Percentiles rank a stretch among this genome's conserved stretches.
Conservation (phyloP, 495 filamentous ascomycete genomes). For the Parathielavia appendiculata region DNA sequence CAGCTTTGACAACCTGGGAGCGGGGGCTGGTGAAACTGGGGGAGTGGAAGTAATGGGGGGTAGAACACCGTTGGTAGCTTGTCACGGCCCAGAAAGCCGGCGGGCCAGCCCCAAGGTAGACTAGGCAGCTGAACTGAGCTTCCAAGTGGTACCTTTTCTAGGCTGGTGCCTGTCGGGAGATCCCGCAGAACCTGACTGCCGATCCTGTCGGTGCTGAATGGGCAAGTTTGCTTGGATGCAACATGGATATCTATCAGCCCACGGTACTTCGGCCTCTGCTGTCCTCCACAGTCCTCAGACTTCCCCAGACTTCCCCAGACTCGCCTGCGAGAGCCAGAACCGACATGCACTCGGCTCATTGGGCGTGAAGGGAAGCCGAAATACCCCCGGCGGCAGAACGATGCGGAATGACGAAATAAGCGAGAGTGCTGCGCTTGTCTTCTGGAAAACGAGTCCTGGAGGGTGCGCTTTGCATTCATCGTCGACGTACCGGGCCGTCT, state of each 20-base stretch:
- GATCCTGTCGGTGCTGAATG: slow-evolving; percentile 2
- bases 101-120: not conserved
- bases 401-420: slow-evolving; percentile 4
- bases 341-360: not conserved
- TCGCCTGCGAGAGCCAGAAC: not conserved
- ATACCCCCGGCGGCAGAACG: not conserved
- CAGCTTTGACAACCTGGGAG: slow-evolving; percentile 8
- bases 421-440: not conserved
- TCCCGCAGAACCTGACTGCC: slow-evolving; percentile 12
- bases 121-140: not conserved
- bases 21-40: not conserved
- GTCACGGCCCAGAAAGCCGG: not conserved
- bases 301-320: slow-evolving; percentile 9
- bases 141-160: not conserved
- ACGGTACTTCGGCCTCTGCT: not conserved
- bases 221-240: not conserved
- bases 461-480: not conserved
- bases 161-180: slow-evolving; percentile 1
- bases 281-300: not conserved
- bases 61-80: too few relatives aligned
- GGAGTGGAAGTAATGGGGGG: not conserved
- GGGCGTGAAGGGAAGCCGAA: not conserved
- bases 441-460: not conserved
- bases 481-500: not conserved
- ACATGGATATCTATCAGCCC: not conserved